Evolutionary conservation across 2,329 filamentous ascomycete species (phyloP).

Genomic region (Nigrospora sphaerica): DNA sequence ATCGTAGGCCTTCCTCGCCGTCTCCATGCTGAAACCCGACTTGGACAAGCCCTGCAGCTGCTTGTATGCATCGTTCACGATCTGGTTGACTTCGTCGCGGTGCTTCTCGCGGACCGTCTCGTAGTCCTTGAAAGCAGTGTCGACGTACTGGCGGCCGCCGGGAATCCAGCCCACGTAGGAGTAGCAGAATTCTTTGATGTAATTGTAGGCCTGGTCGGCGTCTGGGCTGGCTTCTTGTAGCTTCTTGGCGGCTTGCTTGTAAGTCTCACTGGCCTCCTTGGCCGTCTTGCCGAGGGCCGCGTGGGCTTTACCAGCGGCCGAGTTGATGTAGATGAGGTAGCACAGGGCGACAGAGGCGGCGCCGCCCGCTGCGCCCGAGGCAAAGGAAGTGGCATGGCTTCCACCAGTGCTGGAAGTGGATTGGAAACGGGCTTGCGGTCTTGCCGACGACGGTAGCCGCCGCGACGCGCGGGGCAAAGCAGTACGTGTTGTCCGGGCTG

Average conservation of each 20-base stretch:
- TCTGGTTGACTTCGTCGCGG: slow-evolving; percentile 60
- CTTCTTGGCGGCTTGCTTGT: slow-evolving; percentile 51
- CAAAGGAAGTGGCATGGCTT: not conserved
- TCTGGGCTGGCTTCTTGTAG: slow-evolving; percentile 56
- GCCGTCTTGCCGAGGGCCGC: slow-evolving; percentile 36
- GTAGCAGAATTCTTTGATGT: slow-evolving; percentile 58
- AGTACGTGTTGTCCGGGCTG: not conserved
- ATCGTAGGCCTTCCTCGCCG: slow-evolving; percentile 53
- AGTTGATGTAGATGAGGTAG: not conserved
- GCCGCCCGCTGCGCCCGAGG: not conserved
- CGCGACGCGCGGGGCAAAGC: not conserved
- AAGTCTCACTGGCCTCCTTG: slow-evolving; percentile 52
- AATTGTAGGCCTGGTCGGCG: slow-evolving; percentile 58
- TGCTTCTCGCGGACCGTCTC: slow-evolving; percentile 63
- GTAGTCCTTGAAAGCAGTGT: slow-evolving; percentile 62
- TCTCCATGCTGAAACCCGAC: slow-evolving; percentile 53
- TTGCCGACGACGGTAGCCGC: not conserved
- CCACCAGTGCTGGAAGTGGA: not conserved
- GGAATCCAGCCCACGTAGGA: slow-evolving; percentile 68
- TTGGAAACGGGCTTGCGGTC: not conserved
- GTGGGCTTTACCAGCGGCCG: not conserved
- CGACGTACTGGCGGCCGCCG: slow-evolving; percentile 61
- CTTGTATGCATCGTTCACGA: slow-evolving; percentile 60
- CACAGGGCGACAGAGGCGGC: not conserved
- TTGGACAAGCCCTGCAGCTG: slow-evolving; percentile 58